phyloP scores from a whole-genome alignment of 192 early-diverging fungal genomes.

The Entrophospora sp. region DNA sequence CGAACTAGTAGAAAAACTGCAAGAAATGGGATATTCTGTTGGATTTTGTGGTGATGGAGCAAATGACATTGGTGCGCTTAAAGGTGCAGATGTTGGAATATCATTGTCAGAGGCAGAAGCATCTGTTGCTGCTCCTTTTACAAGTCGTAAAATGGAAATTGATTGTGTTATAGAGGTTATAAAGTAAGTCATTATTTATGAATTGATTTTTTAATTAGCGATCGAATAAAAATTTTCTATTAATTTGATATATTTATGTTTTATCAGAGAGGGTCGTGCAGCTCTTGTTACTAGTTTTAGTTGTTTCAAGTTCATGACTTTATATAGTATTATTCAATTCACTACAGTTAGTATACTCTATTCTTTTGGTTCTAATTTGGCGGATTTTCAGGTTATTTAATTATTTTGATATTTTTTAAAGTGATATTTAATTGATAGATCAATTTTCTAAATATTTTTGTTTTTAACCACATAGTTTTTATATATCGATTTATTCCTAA shows the following conservation, averaged over 20 bases:
- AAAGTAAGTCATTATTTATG: too few species aligned
- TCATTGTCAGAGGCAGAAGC: constrained; percentile 97
- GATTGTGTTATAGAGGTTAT: constrained; percentile 88
- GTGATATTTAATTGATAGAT: neutral
- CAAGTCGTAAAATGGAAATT: constrained; percentile 81
- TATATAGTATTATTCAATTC: constrained; percentile 96
- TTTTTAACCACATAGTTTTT: constrained; percentile 66
- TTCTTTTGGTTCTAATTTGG: constrained; percentile 76
- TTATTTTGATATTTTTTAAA: neutral
- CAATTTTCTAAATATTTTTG: constrained; percentile 22
- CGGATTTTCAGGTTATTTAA: constrained; percentile 65
- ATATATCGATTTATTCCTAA: constrained; percentile 89
- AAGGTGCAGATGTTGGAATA: constrained; percentile 92
- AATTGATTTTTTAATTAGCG: neutral
- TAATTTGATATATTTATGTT: neutral
- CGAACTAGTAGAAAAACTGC: constrained; percentile 81
- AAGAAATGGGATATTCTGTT: constrained; percentile 84
- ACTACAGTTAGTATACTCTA: constrained; percentile 90
- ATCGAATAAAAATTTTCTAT: neutral
- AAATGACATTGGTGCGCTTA: constrained; percentile 96
- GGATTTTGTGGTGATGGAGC: constrained; percentile 99
- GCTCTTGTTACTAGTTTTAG: constrained; percentile 95
- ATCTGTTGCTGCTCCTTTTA: constrained; percentile 97
- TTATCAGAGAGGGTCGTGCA: constrained; percentile 77
- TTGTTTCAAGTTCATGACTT: constrained; percentile 99